Percentiles rank a stretch among this genome's conserved stretches.
Conservation (phyloP, 2,329 filamentous ascomycete genomes). For the Aspergillus clavatus region DNA sequence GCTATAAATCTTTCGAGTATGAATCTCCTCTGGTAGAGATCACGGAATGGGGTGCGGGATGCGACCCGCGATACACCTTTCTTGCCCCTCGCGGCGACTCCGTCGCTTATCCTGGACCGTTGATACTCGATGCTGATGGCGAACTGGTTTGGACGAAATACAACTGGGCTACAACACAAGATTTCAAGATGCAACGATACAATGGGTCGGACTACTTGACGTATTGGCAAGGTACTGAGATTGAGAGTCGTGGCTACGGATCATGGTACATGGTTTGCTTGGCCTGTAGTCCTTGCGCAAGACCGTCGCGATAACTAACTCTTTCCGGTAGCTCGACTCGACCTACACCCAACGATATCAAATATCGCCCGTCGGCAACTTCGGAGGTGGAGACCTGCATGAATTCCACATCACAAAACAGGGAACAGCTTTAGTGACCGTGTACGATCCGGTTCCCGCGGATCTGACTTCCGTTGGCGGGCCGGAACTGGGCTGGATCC, state of each 20-base stretch:
- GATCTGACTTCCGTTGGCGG: conserved; percentile 34
- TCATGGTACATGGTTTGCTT: conserved; percentile 24
- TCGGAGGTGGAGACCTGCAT: conserved; percentile 27
- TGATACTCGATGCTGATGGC: conserved; percentile 25
- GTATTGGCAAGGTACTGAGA: conserved; percentile 24
- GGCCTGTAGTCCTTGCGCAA: neutral
- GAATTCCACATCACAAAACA: conserved; percentile 30
- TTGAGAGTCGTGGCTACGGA: conserved; percentile 17
- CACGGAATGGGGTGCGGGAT: conserved; percentile 19
- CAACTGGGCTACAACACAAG: conserved; percentile 21
- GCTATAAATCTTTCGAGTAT: conserved; percentile 26
- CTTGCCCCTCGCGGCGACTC: conserved; percentile 31
- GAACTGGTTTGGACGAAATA: conserved; percentile 25
- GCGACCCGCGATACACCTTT: conserved; percentile 28
- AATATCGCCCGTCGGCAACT: conserved; percentile 17
- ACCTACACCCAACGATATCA: conserved; percentile 20
- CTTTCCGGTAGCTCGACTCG: conserved; percentile 18
- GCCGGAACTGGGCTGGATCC: conserved; percentile 36
- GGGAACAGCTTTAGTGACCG: conserved; percentile 28
- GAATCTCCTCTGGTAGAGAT: conserved; percentile 26
- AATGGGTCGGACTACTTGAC: conserved; percentile 21
- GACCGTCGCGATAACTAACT: neutral
- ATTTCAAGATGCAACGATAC: conserved; percentile 25
- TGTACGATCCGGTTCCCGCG: conserved; percentile 24
- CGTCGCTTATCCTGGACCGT: conserved; percentile 21